A percentile compares a stretch with the other conserved stretches of the same genome.
These are phyloP conservation scores for Ajuga reptans DNA, from an alignment of 305 asterid genomes.

Conservation along the genomic window DNA sequence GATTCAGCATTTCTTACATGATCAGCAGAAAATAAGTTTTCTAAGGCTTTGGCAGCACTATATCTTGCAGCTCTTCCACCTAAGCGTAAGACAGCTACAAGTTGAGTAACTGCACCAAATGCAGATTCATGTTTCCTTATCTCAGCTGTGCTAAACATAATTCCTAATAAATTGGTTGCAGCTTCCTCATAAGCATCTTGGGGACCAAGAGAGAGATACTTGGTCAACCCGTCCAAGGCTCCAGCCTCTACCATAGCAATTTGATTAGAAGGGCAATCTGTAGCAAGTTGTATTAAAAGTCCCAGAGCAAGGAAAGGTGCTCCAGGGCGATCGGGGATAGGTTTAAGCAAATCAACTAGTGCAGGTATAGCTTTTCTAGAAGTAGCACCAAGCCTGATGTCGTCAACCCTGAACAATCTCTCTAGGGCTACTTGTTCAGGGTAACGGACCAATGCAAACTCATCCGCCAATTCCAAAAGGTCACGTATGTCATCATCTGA, in stretches of 20 bases:
- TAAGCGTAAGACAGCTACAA: conserved; percentile 88
- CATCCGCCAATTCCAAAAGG: conserved; percentile 81
- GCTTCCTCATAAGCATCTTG: conserved; percentile 98
- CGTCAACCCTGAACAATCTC: conserved; percentile 92
- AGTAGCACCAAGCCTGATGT: conserved; percentile 91
- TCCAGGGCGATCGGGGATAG: conserved; percentile 98
- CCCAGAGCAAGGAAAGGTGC: conserved; percentile 95
- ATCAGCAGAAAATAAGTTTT: conserved; percentile 88
- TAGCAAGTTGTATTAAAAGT: conserved; percentile 81
- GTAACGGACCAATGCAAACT: conserved; percentile 67
- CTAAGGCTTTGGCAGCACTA: conserved; percentile 99
- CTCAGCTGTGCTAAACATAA: conserved; percentile 90
- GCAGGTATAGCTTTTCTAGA: conserved; percentile 96
- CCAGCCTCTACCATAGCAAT: conserved; percentile 95
- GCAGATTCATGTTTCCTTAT: conserved; percentile 96
- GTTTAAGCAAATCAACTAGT: conserved; percentile 96
- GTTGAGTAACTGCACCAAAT: conserved; percentile 93
- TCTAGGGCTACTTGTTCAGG: conserved; percentile 97
- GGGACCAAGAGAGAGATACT: conserved; percentile 90
- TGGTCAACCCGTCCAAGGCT: conserved; percentile 91
- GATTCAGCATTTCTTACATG: conserved; percentile 98
- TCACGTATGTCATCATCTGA: conserved; percentile 73
- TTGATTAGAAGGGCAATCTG: conserved; percentile 80
- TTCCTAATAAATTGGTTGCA: conserved; percentile 91
- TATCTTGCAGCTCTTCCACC: conserved; percentile 98